These are phyloP conservation scores for Kodamaea sagamina DNA, from an alignment of 805 yeast species.

Conservation along the genomic window DNA sequence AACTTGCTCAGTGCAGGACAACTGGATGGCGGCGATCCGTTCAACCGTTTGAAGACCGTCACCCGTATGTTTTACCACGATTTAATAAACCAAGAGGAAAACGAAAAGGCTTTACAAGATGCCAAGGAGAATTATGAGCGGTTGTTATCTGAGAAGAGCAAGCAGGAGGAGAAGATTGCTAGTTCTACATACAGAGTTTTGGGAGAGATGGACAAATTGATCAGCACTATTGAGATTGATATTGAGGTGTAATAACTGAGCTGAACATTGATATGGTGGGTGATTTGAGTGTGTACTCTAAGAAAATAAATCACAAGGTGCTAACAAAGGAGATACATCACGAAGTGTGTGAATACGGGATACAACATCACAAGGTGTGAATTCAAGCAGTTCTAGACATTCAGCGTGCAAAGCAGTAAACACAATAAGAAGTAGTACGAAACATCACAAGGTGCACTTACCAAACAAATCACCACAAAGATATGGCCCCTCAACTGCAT, in stretches of 20 bases:
- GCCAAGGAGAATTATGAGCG: constrained; percentile 49
- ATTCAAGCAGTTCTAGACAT: too few relatives aligned
- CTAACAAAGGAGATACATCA: too few relatives aligned
- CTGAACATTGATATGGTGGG: not conserved
- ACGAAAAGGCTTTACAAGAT: constrained; percentile 58
- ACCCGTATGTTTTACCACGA: constrained; percentile 78
- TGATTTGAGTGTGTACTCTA: too few relatives aligned
- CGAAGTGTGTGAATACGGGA: too few relatives aligned
- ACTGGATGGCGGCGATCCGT: constrained; percentile 69
- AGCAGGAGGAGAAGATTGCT: constrained; percentile 47
- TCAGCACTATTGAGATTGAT: constrained; percentile 43
- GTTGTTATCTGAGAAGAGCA: constrained; percentile 41
- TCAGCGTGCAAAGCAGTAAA: too few relatives aligned
- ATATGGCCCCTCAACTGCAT: too few relatives aligned
- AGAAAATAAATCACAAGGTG: too few relatives aligned
- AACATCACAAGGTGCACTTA: too few relatives aligned
- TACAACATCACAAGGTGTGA: too few relatives aligned
- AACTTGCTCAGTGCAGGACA: constrained; percentile 23
- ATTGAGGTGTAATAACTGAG: not conserved
- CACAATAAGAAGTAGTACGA: too few relatives aligned
- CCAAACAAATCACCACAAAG: too few relatives aligned
- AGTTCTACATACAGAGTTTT: constrained; percentile 56
- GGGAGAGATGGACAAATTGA: constrained; percentile 57
- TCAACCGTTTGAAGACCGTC: constrained; percentile 83
- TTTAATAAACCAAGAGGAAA: constrained; percentile 56